phyloP scores from a whole-genome alignment of 768 basidiomycete genomes.

The Gymnopilus dilepis region DNA sequence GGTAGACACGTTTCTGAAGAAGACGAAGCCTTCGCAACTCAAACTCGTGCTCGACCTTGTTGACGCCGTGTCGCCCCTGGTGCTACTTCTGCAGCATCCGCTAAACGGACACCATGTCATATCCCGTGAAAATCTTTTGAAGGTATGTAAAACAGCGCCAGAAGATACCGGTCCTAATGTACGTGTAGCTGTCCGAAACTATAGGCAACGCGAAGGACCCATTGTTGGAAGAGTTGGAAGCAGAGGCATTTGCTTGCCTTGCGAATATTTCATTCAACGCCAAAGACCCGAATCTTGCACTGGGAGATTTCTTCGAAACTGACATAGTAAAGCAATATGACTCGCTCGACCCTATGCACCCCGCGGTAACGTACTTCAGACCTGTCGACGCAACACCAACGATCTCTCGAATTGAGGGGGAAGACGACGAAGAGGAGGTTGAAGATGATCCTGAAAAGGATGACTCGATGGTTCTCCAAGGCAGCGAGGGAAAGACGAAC shows the following conservation, averaged over 20 bases:
- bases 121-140: neutral
- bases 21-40: neutral
- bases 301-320: neutral
- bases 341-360: neutral
- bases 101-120: neutral
- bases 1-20: neutral
- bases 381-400: neutral
- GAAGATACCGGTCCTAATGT: neutral
- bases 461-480: too few relatives aligned
- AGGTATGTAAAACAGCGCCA: neutral
- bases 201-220: neutral
- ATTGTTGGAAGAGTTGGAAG: neutral
- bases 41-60: neutral
- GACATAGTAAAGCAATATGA: neutral
- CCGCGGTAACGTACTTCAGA: neutral
- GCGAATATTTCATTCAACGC: neutral
- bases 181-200: neutral
- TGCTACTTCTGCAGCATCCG: neutral
- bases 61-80: neutral
- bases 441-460: too few relatives aligned
- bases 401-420: neutral
- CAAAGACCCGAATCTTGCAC: neutral
- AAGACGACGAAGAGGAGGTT: neutral
- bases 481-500: neutral
- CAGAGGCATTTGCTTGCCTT: neutral